Base-by-base conservation (phyloP, 345 rosid genomes). In the Bruguiera parviflora region DNA sequence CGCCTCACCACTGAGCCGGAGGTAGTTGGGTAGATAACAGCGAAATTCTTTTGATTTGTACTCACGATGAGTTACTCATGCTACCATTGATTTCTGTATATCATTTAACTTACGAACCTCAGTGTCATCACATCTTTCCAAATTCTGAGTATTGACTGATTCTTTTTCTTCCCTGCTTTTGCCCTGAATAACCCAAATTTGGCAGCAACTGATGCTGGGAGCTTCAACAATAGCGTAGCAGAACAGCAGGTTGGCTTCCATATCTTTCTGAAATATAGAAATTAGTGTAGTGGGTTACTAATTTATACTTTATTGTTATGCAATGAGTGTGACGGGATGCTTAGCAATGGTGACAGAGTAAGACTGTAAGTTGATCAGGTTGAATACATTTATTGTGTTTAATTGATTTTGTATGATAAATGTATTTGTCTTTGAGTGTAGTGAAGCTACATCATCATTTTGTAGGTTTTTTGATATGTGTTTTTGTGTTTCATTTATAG, bases 151-250 rank as follows among this genome's bases (percentile, higher is more conserved):
- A 8, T 55, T 55, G 18, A 55, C 28, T 71, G 27, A 60, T 52
- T 13, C 6, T 57, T 16, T 15, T 37, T 25, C 21, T 33, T 15
- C 35, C 20, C 49, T 27, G 6, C 57, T n/a, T 24, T 24, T 19
- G 2, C 24, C 57, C n/a, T 11, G 25, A 53, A 6, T 53, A 22
- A 7, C 33, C 27, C 60, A 58, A 58, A 19, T 72, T 63, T 82
- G 75, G 83, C 89, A 88, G 96, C 73, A 65, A 74, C 86, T 79
- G 98, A 88, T 85, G 83, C 92, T 20, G 90, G 86, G 53, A 86
- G 96, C 82, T 92, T 90, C 77, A 92, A 92, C 74, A 92, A 90
- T 57, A 92, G 95, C 67, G 90, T 92, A 68, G 86, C 92, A 20
- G 98, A 80, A 53, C 84, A 90, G 68, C 92, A 92, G 96, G 96